Percentiles rank a stretch among this genome's conserved stretches.
phyloP scores from a whole-genome alignment of 208 protist genomes.

The Sergeia podlipaevii region DNA sequence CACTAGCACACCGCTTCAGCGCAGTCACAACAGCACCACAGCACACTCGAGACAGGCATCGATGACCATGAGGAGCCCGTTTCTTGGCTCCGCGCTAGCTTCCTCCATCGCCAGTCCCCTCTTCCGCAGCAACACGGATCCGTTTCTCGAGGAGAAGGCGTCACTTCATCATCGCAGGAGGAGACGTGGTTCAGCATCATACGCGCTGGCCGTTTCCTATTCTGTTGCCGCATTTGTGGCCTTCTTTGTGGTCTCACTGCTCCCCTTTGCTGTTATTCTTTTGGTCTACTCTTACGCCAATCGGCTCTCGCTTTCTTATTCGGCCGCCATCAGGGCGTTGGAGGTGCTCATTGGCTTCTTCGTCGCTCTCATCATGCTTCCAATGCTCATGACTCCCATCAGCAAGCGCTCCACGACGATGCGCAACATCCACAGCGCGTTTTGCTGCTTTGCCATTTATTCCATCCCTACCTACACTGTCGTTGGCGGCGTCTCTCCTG shows the following conservation, averaged over 20 bases:
- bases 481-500: conserved; percentile 29
- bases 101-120: background rate
- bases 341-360: conserved; percentile 35
- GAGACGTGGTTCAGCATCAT: conserved; percentile 7
- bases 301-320: conserved; percentile 22
- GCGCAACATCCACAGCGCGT: conserved; percentile 38
- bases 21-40: background rate
- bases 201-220: conserved; percentile 12
- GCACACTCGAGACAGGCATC: background rate
- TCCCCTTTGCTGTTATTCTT: conserved; percentile 39
- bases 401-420: conserved; percentile 14
- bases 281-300: conserved; percentile 44
- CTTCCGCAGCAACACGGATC: background rate
- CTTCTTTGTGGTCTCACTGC: conserved; percentile 33
- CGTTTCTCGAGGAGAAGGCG: background rate
- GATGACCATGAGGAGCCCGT: background rate
- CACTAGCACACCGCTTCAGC: too few relatives aligned
- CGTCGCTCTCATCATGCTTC: conserved; percentile 34
- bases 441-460: conserved; percentile 56
- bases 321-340: conserved; percentile 20
- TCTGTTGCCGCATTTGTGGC: conserved; percentile 22
- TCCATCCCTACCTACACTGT: conserved; percentile 77
- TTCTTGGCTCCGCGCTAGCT: background rate
- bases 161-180: conserved; percentile 1
- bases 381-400: conserved; percentile 35